Conservation (phyloP, 129 eudicot genomes). For the Helianthus tuberosus region DNA sequence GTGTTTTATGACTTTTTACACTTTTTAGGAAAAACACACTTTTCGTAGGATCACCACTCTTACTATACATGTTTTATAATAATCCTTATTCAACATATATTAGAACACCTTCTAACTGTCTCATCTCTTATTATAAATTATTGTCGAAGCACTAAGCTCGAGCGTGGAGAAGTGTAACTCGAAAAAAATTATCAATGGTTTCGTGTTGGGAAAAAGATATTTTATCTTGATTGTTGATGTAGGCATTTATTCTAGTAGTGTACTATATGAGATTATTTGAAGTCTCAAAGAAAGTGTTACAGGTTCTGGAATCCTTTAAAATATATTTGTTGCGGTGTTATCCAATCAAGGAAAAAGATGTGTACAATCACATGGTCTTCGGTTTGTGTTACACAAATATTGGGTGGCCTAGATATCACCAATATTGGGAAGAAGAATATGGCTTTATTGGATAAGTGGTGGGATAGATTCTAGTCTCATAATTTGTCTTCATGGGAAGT, state of each 20-base stretch:
- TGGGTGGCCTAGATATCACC: conserved; percentile 9
- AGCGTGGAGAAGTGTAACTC: no score
- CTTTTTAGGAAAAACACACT: no score
- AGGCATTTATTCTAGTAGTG: not conserved
- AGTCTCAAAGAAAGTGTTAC: not conserved
- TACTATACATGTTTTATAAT: no score
- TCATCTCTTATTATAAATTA: no score
- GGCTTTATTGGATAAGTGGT: not conserved
- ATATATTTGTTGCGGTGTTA: not conserved
- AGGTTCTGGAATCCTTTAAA: not conserved
- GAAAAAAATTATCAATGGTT: no score
- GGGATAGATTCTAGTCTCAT: conserved; percentile 7
- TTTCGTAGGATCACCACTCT: no score
- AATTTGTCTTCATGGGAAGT: not conserved
- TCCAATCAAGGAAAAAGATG: not conserved
- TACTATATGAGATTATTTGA: not conserved
- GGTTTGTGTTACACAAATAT: not conserved
- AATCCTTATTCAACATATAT: no score
- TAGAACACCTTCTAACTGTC: no score
- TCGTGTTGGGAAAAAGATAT: not conserved
- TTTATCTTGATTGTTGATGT: not conserved
- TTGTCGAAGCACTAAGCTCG: no score
- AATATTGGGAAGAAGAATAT: conserved; percentile 12
- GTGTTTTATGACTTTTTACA: no score
- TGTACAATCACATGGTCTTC: conserved; percentile 6